Conservation (phyloP, 805 yeast species). For the Dipodascopsis uninucleata region DNA sequence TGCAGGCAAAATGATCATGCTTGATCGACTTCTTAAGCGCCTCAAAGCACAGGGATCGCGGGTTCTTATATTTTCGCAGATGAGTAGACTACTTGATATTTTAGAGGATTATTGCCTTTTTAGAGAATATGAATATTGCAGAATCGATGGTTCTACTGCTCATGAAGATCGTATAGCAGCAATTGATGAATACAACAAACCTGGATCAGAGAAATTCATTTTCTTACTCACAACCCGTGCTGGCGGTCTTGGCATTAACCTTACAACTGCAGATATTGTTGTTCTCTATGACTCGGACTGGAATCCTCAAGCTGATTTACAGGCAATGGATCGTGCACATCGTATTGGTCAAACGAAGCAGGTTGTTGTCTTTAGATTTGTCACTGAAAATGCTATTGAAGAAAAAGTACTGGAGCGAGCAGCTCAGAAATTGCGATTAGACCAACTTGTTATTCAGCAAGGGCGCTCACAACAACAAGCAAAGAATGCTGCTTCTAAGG, state of each 20-base stretch:
- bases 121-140: slow-evolving; percentile 78
- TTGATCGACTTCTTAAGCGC: slow-evolving; percentile 76
- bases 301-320: slow-evolving; percentile 98
- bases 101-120: slow-evolving; percentile 87
- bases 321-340: slow-evolving; percentile 98
- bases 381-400: slow-evolving; percentile 93
- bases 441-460: slow-evolving; percentile 93
- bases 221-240: slow-evolving; percentile 91
- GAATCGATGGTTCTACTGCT: slow-evolving; percentile 90
- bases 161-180: slow-evolving; percentile 92
- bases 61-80: slow-evolving; percentile 87
- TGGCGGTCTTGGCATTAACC: slow-evolving; percentile 92
- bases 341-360: slow-evolving; percentile 97
- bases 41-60: slow-evolving; percentile 76
- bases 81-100: slow-evolving; percentile 86
- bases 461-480: slow-evolving; percentile 57
- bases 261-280: slow-evolving; percentile 89
- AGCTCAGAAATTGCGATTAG: slow-evolving; percentile 86
- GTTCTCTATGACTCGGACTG: slow-evolving; percentile 89
- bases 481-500: slow-evolving; percentile 48
- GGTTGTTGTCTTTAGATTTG: slow-evolving; percentile 86
- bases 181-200: slow-evolving; percentile 85
- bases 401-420: slow-evolving; percentile 96
- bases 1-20: slow-evolving; percentile 83
- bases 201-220: slow-evolving; percentile 75